Evolutionary conservation across 164 flowering plant genomes (phyloP).

Genomic region (Annona squamosa): DNA sequence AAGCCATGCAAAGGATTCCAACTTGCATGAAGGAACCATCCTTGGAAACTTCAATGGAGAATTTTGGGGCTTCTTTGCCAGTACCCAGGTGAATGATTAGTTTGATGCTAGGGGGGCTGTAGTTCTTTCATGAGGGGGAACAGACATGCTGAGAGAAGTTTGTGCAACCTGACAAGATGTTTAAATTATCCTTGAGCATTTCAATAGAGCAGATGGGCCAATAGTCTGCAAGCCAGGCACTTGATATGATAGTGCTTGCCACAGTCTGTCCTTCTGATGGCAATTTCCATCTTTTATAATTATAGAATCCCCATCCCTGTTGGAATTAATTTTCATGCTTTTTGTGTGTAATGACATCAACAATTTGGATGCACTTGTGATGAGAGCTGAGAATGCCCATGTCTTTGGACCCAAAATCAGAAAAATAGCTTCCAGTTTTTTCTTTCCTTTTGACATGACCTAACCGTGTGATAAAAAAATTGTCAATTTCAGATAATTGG

Average conservation of each 20-base stretch:
- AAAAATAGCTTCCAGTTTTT: neutral
- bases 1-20: constrained; percentile 54
- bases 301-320: neutral
- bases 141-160: neutral
- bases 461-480: neutral
- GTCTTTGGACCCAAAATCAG: too few relatives aligned
- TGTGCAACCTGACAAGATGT: neutral
- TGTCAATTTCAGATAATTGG: constrained; percentile 63
- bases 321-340: neutral
- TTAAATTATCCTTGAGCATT: neutral
- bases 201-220: neutral
- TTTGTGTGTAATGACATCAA: neutral
- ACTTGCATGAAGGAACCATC: constrained; percentile 71
- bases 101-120: neutral
- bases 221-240: neutral
- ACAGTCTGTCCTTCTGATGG: neutral
- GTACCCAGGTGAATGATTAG: constrained; percentile 56
- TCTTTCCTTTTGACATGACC: neutral
- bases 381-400: too few relatives aligned
- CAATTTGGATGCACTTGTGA: too few relatives aligned
- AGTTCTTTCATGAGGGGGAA: neutral
- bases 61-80: constrained; percentile 86
- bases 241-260: neutral
- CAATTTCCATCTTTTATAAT: neutral
- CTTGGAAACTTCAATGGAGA: constrained; percentile 91